Conservation (phyloP, 208 protist species). For the Cochliopodium minus region DNA sequence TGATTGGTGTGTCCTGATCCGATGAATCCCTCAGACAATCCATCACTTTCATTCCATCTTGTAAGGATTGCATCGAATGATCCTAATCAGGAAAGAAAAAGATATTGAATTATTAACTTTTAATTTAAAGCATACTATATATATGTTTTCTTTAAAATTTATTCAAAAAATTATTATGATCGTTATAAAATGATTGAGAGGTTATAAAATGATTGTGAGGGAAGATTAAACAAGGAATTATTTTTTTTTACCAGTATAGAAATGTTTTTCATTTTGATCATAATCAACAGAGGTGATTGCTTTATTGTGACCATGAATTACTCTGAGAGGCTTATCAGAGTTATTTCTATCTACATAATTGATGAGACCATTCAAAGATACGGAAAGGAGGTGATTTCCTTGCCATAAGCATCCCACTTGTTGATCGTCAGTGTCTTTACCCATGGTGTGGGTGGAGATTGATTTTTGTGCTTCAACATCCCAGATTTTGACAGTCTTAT, state of each 20-base stretch:
- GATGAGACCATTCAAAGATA: neutral
- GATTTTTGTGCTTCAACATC: conserved; percentile 9
- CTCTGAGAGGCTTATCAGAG: neutral
- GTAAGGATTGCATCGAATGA: neutral
- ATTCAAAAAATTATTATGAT: too few relatives aligned
- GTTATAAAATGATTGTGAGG: too few relatives aligned
- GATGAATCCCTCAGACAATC: too few relatives aligned
- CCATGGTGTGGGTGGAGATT: neutral
- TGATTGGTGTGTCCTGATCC: too few relatives aligned
- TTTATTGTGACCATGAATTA: neutral
- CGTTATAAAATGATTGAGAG: too few relatives aligned
- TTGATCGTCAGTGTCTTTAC: neutral
- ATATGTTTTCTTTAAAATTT: too few relatives aligned
- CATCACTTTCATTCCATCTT: too few relatives aligned
- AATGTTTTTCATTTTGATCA: neutral
- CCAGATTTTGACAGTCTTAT: conserved; percentile 30
- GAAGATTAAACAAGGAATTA: too few relatives aligned
- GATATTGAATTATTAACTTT: too few relatives aligned
- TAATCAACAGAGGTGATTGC: neutral
- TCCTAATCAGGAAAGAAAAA: too few relatives aligned
- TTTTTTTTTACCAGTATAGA: neutral
- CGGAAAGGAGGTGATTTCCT: neutral
- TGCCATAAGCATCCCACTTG: neutral
- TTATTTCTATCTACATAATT: neutral
- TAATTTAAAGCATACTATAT: too few relatives aligned